Conservation (phyloP, 2,329 filamentous ascomycete genomes). For the Helicocarpus griseus region DNA sequence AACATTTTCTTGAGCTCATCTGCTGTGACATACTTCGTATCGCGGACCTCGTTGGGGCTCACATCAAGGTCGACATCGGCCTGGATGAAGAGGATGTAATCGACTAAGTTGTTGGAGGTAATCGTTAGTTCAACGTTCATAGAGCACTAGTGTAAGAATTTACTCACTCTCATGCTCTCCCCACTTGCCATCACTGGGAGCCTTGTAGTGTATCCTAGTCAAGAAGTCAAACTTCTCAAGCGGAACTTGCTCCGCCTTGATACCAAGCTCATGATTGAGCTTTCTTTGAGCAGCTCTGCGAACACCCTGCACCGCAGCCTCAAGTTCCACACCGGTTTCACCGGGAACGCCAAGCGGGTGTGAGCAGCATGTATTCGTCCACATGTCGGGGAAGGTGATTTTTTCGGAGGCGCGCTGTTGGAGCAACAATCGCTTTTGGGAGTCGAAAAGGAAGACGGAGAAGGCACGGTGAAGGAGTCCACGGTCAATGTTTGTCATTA, state of each 20-base stretch:
- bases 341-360: slow-evolving; percentile 86
- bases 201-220: slow-evolving; percentile 96
- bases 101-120: slow-evolving; percentile 49
- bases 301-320: slow-evolving; percentile 72
- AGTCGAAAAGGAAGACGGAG: slow-evolving; percentile 95
- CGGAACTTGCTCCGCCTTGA: slow-evolving; percentile 79
- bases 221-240: slow-evolving; percentile 87
- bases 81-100: slow-evolving; percentile 98
- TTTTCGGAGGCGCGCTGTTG: slow-evolving; percentile 95
- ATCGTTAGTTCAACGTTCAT: not conserved
- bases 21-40: slow-evolving; percentile 71
- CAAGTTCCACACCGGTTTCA: slow-evolving; percentile 76
- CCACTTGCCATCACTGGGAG: slow-evolving; percentile 94
- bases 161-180: slow-evolving; percentile 91
- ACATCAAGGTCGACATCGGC: slow-evolving; percentile 75
- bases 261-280: slow-evolving; percentile 88
- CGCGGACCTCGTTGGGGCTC: slow-evolving; percentile 83
- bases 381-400: slow-evolving; percentile 98
- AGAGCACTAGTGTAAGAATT: not conserved
- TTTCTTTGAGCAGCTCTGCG: slow-evolving; percentile 90
- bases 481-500: slow-evolving; percentile 98
- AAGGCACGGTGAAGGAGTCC: slow-evolving; percentile 95
- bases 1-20: slow-evolving; percentile 81
- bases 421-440: slow-evolving; percentile 80
- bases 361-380: slow-evolving; percentile 99